These are phyloP conservation scores for Saraca asoca DNA, from an alignment of 331 rosid genomes.

Conservation along the genomic window DNA sequence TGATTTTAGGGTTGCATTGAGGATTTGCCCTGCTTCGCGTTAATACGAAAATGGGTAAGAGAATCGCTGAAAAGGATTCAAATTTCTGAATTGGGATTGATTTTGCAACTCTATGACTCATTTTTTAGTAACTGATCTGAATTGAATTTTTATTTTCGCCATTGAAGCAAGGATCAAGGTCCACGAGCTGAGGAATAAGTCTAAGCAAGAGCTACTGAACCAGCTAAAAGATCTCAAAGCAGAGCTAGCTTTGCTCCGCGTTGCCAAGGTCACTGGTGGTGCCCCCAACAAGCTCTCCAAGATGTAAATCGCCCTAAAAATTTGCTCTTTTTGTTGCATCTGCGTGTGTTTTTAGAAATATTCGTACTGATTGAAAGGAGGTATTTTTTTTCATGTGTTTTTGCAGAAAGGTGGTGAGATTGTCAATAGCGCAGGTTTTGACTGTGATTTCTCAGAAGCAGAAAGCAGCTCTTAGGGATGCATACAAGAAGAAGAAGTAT, in stretches of 20 bases:
- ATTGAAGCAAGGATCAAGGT: constrained; percentile 82
- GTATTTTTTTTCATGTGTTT: neutral
- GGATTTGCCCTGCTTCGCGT: constrained; percentile 4
- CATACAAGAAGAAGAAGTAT: constrained; percentile 70
- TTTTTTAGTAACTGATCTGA: constrained; percentile 4
- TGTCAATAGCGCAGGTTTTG: constrained; percentile 85
- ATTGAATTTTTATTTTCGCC: neutral
- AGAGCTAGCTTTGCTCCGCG: constrained; percentile 85
- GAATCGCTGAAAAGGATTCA: neutral
- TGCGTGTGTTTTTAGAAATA: neutral
- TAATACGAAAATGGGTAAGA: constrained; percentile 40
- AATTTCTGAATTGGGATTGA: neutral
- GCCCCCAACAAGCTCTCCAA: constrained; percentile 94
- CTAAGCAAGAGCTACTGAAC: constrained; percentile 58
- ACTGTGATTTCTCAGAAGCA: constrained; percentile 90
- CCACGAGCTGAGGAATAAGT: constrained; percentile 70
- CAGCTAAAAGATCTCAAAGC: constrained; percentile 90
- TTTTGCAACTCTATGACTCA: neutral
- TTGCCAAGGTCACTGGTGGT: constrained; percentile 93
- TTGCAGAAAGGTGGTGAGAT: constrained; percentile 83
- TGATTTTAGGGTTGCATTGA: constrained; percentile 35
- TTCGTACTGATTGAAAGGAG: neutral
- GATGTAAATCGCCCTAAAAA: constrained; percentile 43
- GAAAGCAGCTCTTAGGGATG: constrained; percentile 79
- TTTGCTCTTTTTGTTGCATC: neutral